Conservation (phyloP, 352 stramenopile species). For the Phytophthora aleatoria region DNA sequence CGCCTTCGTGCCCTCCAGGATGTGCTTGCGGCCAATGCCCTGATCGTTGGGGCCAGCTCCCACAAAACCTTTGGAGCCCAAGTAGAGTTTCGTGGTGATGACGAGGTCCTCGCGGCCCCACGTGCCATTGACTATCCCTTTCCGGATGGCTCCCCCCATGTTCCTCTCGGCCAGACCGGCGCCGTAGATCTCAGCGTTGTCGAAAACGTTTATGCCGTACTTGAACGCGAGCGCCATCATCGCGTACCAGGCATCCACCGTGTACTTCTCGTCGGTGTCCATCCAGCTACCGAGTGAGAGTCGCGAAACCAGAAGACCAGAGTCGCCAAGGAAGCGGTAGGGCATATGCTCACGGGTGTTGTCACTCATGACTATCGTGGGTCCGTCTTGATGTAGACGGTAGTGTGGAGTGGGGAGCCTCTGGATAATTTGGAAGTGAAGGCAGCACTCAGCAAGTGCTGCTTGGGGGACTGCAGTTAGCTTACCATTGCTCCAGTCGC, state of each 20-base stretch:
- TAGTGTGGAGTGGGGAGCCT: background rate
- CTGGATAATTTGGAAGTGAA: constrained; percentile 13
- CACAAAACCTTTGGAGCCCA: constrained; percentile 16
- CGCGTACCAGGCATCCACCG: constrained; percentile 31
- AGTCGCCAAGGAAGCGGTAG: constrained; percentile 33
- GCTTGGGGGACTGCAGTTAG: too few species aligned
- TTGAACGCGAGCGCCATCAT: constrained; percentile 34
- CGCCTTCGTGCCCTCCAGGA: constrained; percentile 43
- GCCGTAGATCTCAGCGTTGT: constrained; percentile 45
- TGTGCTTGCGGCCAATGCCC: too few species aligned
- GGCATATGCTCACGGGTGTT: constrained; percentile 8
- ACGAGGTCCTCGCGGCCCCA: constrained; percentile 46
- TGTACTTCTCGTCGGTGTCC: constrained; percentile 20
- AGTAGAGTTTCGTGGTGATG: constrained; percentile 51
- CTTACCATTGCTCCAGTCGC: too few species aligned
- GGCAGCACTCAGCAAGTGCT: background rate
- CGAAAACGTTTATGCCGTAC: constrained; percentile 51
- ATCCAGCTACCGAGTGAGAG: constrained; percentile 30
- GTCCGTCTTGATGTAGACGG: background rate
- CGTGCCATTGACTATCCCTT: constrained; percentile 25
- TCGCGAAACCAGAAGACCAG: constrained; percentile 29
- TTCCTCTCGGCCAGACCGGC: constrained; percentile 30
- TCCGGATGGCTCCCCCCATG: constrained; percentile 42
- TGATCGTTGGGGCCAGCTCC: constrained; percentile 23
- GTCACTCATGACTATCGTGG: background rate